phyloP scores from a whole-genome alignment of 768 basidiomycete species.

The Tylopilus plumbeoviolaceoides region DNA sequence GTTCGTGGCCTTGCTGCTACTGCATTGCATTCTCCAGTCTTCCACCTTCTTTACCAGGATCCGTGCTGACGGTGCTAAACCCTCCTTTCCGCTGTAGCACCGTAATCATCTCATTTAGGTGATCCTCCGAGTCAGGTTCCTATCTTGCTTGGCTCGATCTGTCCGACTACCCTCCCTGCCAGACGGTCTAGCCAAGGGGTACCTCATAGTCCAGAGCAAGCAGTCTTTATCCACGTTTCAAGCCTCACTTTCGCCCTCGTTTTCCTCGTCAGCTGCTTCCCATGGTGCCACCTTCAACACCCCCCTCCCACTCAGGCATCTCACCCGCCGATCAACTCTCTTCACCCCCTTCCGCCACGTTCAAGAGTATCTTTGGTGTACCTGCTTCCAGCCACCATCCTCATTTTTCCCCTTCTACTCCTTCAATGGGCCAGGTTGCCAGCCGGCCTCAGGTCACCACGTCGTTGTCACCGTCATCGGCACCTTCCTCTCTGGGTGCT shows the following conservation, averaged over 20 bases:
- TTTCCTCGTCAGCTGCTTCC: conserved; percentile 41
- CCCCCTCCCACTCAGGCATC: conserved; percentile 40
- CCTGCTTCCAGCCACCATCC: conserved; percentile 24
- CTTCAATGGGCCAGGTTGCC: conserved; percentile 33
- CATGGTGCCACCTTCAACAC: conserved; percentile 36
- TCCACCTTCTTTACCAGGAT: conserved; percentile 10
- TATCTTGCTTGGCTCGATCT: conserved; percentile 24
- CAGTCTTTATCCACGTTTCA: conserved; percentile 38
- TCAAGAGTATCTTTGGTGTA: conserved; percentile 29
- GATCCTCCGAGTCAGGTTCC: conserved; percentile 27
- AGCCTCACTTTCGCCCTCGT: conserved; percentile 42
- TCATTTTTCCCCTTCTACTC: conserved; percentile 24
- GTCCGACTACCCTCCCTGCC: conserved; percentile 12
- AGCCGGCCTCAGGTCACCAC: conserved; percentile 30
- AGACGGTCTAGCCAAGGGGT: conserved; percentile 18
- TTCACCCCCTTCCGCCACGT: conserved; percentile 34
- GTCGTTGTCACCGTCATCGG: conserved; percentile 25
- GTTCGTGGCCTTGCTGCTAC: conserved; percentile 23
- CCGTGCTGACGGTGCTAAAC: conserved; percentile 13
- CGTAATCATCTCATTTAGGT: conserved; percentile 26
- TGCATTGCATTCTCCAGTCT: conserved; percentile 21
- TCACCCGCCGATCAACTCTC: conserved; percentile 40
- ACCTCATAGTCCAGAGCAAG: conserved; percentile 33
- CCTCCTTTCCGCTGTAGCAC: conserved; percentile 22
- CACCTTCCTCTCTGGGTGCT: conserved; percentile 21